Evolutionary conservation across 2,329 filamentous ascomycete genomes (phyloP), one percentile per base, ranked within the genome.

Genomic region (Fusarium sp.): DNA sequence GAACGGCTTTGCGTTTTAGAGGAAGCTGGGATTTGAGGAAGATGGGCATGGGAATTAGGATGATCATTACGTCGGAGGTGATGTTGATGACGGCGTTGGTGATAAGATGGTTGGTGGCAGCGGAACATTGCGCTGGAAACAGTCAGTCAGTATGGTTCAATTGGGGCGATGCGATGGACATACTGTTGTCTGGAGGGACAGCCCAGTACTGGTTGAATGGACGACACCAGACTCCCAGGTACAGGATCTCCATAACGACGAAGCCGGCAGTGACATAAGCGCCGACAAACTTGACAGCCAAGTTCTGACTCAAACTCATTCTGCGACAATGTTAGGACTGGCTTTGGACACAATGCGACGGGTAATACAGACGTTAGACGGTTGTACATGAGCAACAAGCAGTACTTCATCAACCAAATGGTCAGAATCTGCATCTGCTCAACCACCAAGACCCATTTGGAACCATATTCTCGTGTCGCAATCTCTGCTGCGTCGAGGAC

Each of bases 371-470:
- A 84, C 79, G 85, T 87, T 62, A 89, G 78, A 45, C 86, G 85
- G 67, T 83, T 79, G 69, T 88, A 89, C 81, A 89, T 83, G 65
- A 88, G 77, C 34, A 90, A 74, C 66, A 90, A 79, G 70, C 87
- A 89, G 11, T 80, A 77, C 74, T 90, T 90, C 67, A 88, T 81
- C 0, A 80, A 77, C 84, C 86, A 89, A 30, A 86, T 85, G 12
- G 85, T 84, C 54, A 88, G 80, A 19, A 90, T 80, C 79, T 91
- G 90, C 72, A 85, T 84, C 77, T 90, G 82, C 69, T 91, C 88
- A 4, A 87, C 85, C 11, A 89, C 84, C 39, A 90, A 80, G 1
- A 90, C 88, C 80, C 88, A 84, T 81, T 90, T 90, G 46, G 86
- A 89, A 13, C 88, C 89, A 39, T 76, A 79, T 1, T 80, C 75